Evolutionary conservation across 768 basidiomycete genomes (phyloP), one percentile per base, ranked within the genome.

Genomic region (Phaeotremella fagi): DNA sequence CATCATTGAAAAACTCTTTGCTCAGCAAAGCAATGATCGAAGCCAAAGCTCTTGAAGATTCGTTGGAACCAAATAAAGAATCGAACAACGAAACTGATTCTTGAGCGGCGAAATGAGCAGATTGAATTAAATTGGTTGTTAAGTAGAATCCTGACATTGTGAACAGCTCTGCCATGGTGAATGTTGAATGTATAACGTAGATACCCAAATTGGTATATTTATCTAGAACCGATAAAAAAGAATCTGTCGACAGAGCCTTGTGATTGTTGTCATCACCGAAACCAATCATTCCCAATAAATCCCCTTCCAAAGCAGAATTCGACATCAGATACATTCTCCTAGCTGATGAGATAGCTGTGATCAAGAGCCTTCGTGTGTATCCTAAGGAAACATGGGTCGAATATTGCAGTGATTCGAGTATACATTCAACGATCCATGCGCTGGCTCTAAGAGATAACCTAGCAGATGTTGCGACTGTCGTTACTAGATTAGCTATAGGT

Each of bases 101-200:
- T 37, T 60, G 54, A 1, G 69, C 70, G 11, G 69, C 75, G 4
- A 64, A 50, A 53, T 72, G 69, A 6, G 66, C 70, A 0, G 70
- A 68, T 5, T 64, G 50, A 20, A 76, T 28, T 0, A 70, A 61
- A 22, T 61, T 64, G 25, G 63, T 57, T 0, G 74, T 73, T 43
- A 76, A 64, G 64, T 70, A 75, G 60, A 76, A 75, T 3, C 71
- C 71, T 6, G 74, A 74, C 74, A 76, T 76, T 37, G 75, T 53
- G 56, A 76, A 77, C 14, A 77, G 66, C 46, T 77, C 76, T 28
- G 70, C 75, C 41, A 77, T 63, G 18, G 75, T 71, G 62, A 76
- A 73, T 0, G 71, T 69, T 46, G 75, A 71, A 47, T 75, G 73
- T 23, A 75, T 71, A 36, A 76, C 35, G 56, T 76, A 75, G 49